Base-by-base conservation (phyloP, 495 filamentous ascomycete genomes). In the Daldinia decipiens region DNA sequence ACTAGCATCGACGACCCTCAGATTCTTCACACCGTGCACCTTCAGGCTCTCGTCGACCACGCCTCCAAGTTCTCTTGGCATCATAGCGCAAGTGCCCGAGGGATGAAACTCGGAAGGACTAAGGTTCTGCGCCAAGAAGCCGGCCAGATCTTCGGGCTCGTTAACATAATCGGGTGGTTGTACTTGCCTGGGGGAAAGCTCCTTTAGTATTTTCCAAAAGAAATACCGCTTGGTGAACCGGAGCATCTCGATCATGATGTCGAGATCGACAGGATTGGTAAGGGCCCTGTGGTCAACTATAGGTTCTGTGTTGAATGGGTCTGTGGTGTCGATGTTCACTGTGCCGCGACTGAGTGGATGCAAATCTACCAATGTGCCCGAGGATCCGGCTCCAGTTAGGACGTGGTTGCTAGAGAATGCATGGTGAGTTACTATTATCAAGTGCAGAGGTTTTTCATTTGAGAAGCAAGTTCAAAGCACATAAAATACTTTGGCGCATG, bases 21-120 rank as follows among this genome's bases (percentile, higher is more conserved):
- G 36, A 9, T 55, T 60, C 56, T 72, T 51, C 3, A 80, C 74
- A 1, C 81, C 82, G 56, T 83, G 84, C 7, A 85, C 83, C 66
- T 62, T 74, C 12, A 84, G 65, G 50, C 70, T 64, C 71, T 80
- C 75, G 57, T 83, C 80, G 24, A 85, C 83, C 11, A 85, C 82
- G 5, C 88, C 88, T 13, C 87, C 87, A 1, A 84, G 68, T 62
- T 83, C 81, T 40, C 78, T 74, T 17, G 88, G 87, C 77, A 89
- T 74, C 87, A 87, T 87, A 1, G 83, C 82, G 45, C 82, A 81
- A 1, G 87, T 88, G 32, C 85, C 83, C 1, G 76, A 77, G 8
- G 81, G 81, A 54, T 86, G 82, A 55, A 76, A 85, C 57, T 82
- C 78, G 27, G 76, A 80, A 24, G 81, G 81, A 15, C 59, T 76